Conservation (phyloP, 345 rosid genomes). For the Eucalyptus albens region DNA sequence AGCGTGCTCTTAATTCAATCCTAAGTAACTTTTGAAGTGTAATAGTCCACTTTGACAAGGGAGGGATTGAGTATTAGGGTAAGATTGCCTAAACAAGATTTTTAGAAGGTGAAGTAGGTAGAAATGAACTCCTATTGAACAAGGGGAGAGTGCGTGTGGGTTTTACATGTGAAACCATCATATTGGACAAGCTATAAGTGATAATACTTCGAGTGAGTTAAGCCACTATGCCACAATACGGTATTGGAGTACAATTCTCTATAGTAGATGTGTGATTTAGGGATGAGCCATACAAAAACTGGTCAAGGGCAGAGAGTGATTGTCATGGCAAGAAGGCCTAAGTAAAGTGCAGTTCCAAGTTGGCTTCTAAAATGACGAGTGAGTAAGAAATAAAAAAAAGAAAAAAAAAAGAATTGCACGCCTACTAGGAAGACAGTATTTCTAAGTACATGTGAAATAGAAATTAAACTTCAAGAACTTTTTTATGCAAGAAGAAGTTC, state of each 20-base stretch:
- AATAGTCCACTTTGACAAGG: neutral
- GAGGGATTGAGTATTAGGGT: neutral
- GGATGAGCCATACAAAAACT: neutral
- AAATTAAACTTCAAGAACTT: neutral
- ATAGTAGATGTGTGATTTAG: neutral
- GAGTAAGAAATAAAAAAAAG: neutral
- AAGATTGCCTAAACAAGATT: neutral
- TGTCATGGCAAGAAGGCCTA: neutral
- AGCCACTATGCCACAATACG: neutral
- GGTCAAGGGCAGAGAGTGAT: neutral
- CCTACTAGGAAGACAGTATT: neutral
- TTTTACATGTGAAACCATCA: neutral
- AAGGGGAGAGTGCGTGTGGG: neutral
- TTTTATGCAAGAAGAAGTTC: neutral
- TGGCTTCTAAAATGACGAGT: neutral
- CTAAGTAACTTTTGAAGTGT: neutral
- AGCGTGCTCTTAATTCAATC: neutral
- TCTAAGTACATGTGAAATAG: neutral
- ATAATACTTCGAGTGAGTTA: neutral
- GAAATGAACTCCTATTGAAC: neutral
- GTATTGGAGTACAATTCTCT: neutral
- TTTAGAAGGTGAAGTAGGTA: neutral
- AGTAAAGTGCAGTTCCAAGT: neutral
- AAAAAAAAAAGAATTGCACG: neutral
- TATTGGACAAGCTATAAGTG: neutral